Conservation (phyloP, 208 protist genomes). For the Trypanosomatidae sp. region DNA sequence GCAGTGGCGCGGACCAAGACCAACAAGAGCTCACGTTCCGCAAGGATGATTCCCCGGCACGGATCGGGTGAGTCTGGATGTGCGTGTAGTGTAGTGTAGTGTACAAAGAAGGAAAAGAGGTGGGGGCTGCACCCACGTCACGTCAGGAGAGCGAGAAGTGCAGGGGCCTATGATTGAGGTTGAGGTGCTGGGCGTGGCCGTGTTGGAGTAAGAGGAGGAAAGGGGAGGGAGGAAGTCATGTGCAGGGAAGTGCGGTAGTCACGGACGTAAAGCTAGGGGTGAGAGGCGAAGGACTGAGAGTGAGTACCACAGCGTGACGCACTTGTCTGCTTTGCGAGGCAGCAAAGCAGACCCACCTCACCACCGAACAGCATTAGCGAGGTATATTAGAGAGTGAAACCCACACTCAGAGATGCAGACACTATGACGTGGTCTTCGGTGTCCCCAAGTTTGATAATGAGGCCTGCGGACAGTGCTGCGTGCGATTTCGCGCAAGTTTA, state of each 20-base stretch:
- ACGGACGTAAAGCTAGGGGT: not conserved
- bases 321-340: not conserved
- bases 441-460: not conserved
- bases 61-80: not conserved
- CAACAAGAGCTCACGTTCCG: not conserved
- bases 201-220: too few species aligned
- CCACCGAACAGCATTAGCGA: not conserved
- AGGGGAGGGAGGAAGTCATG: not conserved
- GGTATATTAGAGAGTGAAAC: not conserved
- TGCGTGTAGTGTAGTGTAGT: too few species aligned
- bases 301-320: too few species aligned
- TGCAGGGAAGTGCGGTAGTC: not conserved
- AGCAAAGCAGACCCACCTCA: not conserved
- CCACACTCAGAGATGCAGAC: not conserved
- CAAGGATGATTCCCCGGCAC: not conserved
- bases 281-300: not conserved
- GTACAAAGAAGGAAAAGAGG: conserved; percentile 1
- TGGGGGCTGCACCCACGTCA: conserved; percentile 3
- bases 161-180: not conserved
- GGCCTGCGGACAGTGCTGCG: not conserved
- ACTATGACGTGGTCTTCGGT: not conserved
- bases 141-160: conserved; percentile 6
- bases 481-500: not conserved
- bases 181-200: not conserved
- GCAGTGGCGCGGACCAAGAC: not conserved